Conservation (phyloP, 2,329 filamentous ascomycete species). For the Colletotrichum sp. region DNA sequence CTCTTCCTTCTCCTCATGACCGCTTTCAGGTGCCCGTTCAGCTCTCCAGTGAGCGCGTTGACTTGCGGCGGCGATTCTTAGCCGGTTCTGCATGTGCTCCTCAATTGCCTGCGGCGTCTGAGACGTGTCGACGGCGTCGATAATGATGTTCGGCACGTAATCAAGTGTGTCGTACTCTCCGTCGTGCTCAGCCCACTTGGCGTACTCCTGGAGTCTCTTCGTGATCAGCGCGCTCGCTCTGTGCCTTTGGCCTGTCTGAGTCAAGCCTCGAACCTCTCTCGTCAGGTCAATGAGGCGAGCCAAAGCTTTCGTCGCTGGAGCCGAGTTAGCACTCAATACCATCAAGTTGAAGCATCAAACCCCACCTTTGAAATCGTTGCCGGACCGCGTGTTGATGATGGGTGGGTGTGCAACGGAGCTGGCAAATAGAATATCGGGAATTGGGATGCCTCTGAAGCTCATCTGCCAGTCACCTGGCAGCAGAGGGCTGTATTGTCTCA, state of each 20-base stretch:
- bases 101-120: constrained; percentile 34
- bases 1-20: background rate
- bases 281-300: constrained; percentile 45
- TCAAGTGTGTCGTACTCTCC: constrained; percentile 38
- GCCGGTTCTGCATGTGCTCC: constrained; percentile 37
- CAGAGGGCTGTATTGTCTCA: constrained; percentile 44
- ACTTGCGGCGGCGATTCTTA: constrained; percentile 37
- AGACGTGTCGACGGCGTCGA: constrained; percentile 37
- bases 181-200: constrained; percentile 47
- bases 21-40: constrained; percentile 14
- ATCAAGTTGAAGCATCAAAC: background rate
- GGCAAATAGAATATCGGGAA: constrained; percentile 40
- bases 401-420: constrained; percentile 33
- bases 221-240: constrained; percentile 38
- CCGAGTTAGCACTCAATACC: constrained; percentile 17
- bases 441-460: constrained; percentile 44
- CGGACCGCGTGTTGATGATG: constrained; percentile 40
- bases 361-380: constrained; percentile 41
- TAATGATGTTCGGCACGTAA: constrained; percentile 42
- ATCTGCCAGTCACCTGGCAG: constrained; percentile 44
- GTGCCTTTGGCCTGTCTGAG: constrained; percentile 37
- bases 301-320: constrained; percentile 42
- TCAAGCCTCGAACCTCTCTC: constrained; percentile 32
- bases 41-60: constrained; percentile 40
- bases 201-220: constrained; percentile 36